Conservation (phyloP, 441 rosid genomes). For the Populus tomentosa region DNA sequence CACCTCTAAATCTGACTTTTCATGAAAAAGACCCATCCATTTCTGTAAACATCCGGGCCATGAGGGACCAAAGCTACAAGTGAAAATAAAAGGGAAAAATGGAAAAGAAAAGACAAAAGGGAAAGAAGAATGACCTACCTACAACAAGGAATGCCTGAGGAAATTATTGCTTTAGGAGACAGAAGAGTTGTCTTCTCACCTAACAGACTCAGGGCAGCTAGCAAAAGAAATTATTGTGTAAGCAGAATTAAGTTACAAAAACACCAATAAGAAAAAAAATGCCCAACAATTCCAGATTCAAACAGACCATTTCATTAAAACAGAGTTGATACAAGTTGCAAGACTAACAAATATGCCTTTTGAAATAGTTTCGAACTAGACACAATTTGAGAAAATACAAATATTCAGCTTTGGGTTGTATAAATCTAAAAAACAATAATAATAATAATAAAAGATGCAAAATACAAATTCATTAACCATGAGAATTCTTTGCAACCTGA, state of each 20-base stretch:
- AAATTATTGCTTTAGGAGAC: conserved; percentile 79
- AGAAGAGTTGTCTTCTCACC: conserved; percentile 99
- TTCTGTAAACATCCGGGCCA: neutral
- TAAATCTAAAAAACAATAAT: neutral
- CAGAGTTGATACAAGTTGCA: neutral
- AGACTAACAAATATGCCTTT: neutral
- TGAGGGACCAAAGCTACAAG: neutral
- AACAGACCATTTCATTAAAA: neutral
- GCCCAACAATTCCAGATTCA: conserved; percentile 8
- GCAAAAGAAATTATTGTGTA: conserved; percentile 13
- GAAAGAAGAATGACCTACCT: conserved; percentile 45
- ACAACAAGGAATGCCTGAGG: conserved; percentile 93
- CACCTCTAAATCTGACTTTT: conserved; percentile 2
- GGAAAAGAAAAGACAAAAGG: neutral
- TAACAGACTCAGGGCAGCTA: conserved; percentile 81
- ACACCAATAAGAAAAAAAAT: conserved; percentile 12
- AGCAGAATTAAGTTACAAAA: conserved; percentile 20
- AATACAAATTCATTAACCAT: neutral
- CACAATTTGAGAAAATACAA: neutral
- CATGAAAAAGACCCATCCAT: neutral
- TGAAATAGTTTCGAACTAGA: conserved; percentile 64
- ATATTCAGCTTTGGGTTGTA: neutral
- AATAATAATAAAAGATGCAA: conserved; percentile 14
- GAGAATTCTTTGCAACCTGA: neutral
- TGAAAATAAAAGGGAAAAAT: neutral